Percentiles rank a stretch among this genome's conserved stretches.
These are phyloP conservation scores for Apophysomyces elegans DNA, from an alignment of 371 early-diverging fungal species.

Conservation along the genomic window DNA sequence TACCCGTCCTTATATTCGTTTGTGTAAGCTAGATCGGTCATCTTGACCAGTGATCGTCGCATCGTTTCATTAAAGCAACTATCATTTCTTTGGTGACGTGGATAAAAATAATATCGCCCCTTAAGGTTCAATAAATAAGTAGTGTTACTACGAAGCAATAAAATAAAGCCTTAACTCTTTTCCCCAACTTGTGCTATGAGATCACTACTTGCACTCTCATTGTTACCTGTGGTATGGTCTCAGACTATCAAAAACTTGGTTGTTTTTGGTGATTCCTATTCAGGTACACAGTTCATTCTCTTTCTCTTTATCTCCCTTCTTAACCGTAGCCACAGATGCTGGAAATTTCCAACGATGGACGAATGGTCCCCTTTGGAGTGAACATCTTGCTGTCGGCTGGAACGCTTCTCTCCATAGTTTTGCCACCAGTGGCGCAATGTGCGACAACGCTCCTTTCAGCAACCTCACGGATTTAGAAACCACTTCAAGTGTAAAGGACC, in stretches of 20 bases:
- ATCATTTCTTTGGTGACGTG: background rate
- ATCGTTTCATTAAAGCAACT: background rate
- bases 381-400: conserved; percentile 49
- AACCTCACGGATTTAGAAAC: conserved; percentile 24
- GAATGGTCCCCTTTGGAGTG: conserved; percentile 52
- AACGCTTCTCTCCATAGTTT: conserved; percentile 44
- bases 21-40: conserved; percentile 5
- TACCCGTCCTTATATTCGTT: background rate
- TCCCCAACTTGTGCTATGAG: background rate
- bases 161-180: background rate
- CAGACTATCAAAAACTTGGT: conserved; percentile 38
- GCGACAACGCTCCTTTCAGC: conserved; percentile 38
- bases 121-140: background rate
- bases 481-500: conserved; percentile 47
- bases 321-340: conserved; percentile 27
- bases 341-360: conserved; percentile 44
- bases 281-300: conserved; percentile 33
- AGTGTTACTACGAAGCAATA: background rate
- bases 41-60: background rate
- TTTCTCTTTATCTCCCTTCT: background rate
- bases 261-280: conserved; percentile 55
- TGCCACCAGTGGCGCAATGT: conserved; percentile 49
- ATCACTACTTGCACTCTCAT: conserved; percentile 1
- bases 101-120: background rate
- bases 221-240: conserved; percentile 1